phyloP scores from a whole-genome alignment of 805 yeast species.

The Yamadazyma sp. region DNA sequence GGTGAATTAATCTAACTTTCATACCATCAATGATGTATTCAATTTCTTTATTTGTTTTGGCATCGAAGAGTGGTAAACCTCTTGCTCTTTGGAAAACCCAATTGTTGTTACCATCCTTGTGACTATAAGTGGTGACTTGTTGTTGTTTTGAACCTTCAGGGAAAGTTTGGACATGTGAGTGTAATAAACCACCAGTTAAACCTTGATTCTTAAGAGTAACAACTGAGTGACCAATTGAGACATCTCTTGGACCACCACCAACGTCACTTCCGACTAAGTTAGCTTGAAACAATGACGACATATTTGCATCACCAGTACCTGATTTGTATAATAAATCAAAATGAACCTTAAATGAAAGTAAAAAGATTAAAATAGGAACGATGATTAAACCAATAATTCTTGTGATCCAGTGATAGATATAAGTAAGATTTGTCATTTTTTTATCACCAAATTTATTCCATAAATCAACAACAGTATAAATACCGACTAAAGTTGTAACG shows the following conservation, averaged over 20 bases:
- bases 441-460: constrained; percentile 81
- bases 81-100: constrained; percentile 50
- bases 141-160: constrained; percentile 49
- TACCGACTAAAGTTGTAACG: constrained; percentile 83
- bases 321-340: constrained; percentile 68
- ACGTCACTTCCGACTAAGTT: constrained; percentile 65
- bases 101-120: constrained; percentile 44
- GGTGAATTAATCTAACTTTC: constrained; percentile 60
- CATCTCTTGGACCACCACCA: constrained; percentile 63
- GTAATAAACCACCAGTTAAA: constrained; percentile 44
- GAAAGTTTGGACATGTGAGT: constrained; percentile 45
- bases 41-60: constrained; percentile 25
- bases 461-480: constrained; percentile 82
- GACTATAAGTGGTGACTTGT: constrained; percentile 45
- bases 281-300: constrained; percentile 82
- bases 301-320: constrained; percentile 78
- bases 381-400: constrained; percentile 61
- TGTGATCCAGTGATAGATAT: constrained; percentile 62
- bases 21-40: constrained; percentile 56
- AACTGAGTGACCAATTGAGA: constrained; percentile 50
- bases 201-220: constrained; percentile 42
- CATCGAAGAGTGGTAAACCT: constrained; percentile 31
- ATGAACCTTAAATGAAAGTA: constrained; percentile 69
- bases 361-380: constrained; percentile 60
- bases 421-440: constrained; percentile 46